Conservation (phyloP, 2,329 filamentous ascomycete genomes). For the Aspergillus sp. region DNA sequence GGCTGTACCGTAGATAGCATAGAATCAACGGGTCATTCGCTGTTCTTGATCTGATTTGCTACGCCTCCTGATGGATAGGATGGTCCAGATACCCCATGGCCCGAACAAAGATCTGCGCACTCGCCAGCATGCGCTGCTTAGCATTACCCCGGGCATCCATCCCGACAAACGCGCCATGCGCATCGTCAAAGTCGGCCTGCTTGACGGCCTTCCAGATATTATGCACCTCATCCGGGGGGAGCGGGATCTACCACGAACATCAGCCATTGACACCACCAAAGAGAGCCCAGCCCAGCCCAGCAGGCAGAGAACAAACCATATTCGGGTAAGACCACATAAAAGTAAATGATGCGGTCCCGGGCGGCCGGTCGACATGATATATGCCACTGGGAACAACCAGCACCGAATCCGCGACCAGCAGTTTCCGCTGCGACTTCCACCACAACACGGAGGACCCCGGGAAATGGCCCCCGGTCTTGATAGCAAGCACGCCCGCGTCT, state of each 20-base stretch:
- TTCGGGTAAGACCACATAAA: conserved; percentile 75
- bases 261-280: not conserved
- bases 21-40: not conserved
- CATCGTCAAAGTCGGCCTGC: conserved; percentile 52
- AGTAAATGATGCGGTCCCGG: conserved; percentile 45
- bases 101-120: conserved; percentile 63
- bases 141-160: conserved; percentile 52
- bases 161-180: conserved; percentile 58
- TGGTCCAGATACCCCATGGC: conserved; percentile 29
- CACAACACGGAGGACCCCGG: conserved; percentile 62
- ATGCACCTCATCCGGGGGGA: conserved; percentile 53
- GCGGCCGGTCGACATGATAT: conserved; percentile 23
- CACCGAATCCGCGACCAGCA: conserved; percentile 72
- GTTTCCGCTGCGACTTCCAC: conserved; percentile 48
- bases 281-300: conserved; percentile 10
- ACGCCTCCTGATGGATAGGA: conserved; percentile 19
- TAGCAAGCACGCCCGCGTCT: conserved; percentile 46
- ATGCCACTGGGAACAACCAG: conserved; percentile 52
- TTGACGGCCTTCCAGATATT: conserved; percentile 62
- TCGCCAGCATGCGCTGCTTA: conserved; percentile 60
- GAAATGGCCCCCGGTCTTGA: conserved; percentile 73
- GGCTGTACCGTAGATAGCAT: not conserved
- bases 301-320: conserved; percentile 22
- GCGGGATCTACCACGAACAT: conserved; percentile 51
- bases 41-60: not conserved